These are phyloP conservation scores for Vanrija sp. DNA, from an alignment of 1,284 basidiomycete species.

Conservation along the genomic window DNA sequence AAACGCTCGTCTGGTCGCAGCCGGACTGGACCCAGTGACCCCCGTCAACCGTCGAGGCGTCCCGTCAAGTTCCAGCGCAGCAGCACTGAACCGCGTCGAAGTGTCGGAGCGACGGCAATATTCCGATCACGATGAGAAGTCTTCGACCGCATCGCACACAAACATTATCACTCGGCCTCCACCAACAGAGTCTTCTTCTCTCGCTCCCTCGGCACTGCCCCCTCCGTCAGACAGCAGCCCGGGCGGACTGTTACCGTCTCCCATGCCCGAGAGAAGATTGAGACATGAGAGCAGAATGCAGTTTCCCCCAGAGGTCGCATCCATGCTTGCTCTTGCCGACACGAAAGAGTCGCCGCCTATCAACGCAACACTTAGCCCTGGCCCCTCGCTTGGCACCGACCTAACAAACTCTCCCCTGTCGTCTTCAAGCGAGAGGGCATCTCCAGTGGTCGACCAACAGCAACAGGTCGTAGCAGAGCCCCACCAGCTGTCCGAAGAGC, in stretches of 20 bases:
- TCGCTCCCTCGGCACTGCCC: constrained; percentile 9
- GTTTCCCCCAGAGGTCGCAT: constrained; percentile 43
- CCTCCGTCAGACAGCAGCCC: constrained; percentile 1
- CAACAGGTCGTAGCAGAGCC: neutral
- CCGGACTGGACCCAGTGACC: constrained; percentile 32
- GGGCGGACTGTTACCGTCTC: constrained; percentile 32
- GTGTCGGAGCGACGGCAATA: constrained; percentile 24
- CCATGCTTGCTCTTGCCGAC: constrained; percentile 40
- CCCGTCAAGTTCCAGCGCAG: constrained; percentile 33
- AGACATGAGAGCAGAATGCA: constrained; percentile 39
- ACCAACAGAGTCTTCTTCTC: neutral
- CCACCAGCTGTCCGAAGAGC: constrained; percentile 9
- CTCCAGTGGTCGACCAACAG: neutral
- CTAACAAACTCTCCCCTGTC: neutral
- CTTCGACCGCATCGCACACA: neutral
- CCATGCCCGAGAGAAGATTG: constrained; percentile 30
- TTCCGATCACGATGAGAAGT: constrained; percentile 35
- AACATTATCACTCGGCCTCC: neutral
- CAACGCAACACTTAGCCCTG: neutral
- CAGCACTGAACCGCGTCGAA: constrained; percentile 24
- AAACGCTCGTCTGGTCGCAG: constrained; percentile 26
- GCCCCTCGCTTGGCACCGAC: neutral
- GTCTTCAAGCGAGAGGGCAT: no score
- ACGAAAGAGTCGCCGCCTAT: constrained; percentile 19
- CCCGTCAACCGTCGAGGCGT: constrained; percentile 20